phyloP scores from a whole-genome alignment of 352 stramenopile genomes.

The Phytophthora podocarpi region DNA sequence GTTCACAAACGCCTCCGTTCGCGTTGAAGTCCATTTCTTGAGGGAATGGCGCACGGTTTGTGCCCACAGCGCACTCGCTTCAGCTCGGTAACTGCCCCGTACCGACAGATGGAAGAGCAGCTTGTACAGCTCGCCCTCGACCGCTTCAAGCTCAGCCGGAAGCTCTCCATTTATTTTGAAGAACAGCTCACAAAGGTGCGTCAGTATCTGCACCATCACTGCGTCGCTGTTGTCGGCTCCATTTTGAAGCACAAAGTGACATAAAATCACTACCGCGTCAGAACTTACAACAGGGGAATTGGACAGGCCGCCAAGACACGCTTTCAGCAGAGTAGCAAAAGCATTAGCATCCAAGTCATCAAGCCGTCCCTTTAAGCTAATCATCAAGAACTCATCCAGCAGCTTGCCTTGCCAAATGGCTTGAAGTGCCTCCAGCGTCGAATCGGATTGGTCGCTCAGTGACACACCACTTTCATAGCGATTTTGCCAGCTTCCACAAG shows the following conservation, averaged over 20 bases:
- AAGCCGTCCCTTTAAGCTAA: slow-evolving; percentile 74
- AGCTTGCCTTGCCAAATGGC: slow-evolving; percentile 80
- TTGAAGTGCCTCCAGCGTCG: slow-evolving; percentile 36
- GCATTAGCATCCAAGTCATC: slow-evolving; percentile 61
- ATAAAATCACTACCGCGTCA: slow-evolving; percentile 74
- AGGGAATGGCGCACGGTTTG: slow-evolving; percentile 40
- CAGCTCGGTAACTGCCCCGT: slow-evolving; percentile 50
- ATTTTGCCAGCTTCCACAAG: slow-evolving; percentile 61
- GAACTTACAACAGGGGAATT: slow-evolving; percentile 62
- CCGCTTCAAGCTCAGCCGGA: slow-evolving; percentile 54
- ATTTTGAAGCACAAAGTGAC: slow-evolving; percentile 66
- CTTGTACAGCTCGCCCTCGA: slow-evolving; percentile 60
- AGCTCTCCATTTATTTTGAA: slow-evolving; percentile 45
- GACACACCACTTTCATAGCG: slow-evolving; percentile 16
- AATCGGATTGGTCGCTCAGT: not conserved
- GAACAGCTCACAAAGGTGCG: slow-evolving; percentile 62
- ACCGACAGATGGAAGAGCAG: slow-evolving; percentile 67
- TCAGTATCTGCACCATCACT: slow-evolving; percentile 64
- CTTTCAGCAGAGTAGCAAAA: slow-evolving; percentile 56
- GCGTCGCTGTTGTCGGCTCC: slow-evolving; percentile 41
- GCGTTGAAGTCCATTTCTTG: slow-evolving; percentile 45
- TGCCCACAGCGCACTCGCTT: slow-evolving; percentile 59
- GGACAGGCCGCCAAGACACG: slow-evolving; percentile 53
- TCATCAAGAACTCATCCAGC: slow-evolving; percentile 81
- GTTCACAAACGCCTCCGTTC: slow-evolving; percentile 46